A percentile compares a stretch with the other conserved stretches of the same genome.
These are phyloP conservation scores for Friedmanniomyces simplex DNA, from an alignment of 495 filamentous ascomycete species.

Conservation along the genomic window DNA sequence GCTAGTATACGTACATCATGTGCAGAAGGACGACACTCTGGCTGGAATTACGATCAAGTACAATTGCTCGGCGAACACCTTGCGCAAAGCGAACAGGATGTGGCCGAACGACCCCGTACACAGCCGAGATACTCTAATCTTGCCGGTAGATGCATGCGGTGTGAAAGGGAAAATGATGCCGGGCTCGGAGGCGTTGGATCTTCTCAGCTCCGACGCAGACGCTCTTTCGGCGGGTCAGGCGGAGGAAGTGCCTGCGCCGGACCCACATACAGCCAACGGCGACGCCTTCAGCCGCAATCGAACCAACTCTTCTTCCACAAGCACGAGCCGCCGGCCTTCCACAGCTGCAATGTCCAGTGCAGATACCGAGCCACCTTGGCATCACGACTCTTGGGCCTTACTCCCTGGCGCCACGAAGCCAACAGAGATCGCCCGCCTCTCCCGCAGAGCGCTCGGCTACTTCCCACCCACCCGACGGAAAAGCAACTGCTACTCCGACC, in stretches of 20 bases:
- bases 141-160: slow-evolving; percentile 85
- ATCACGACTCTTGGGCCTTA: slow-evolving; percentile 75
- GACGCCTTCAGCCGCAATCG: slow-evolving; percentile 27
- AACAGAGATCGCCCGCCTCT: slow-evolving; percentile 78
- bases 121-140: slow-evolving; percentile 62
- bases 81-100: slow-evolving; percentile 80
- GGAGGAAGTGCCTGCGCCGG: slow-evolving; percentile 8
- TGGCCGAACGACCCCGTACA: slow-evolving; percentile 91
- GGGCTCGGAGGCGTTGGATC: slow-evolving; percentile 25
- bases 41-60: slow-evolving; percentile 85
- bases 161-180: slow-evolving; percentile 57
- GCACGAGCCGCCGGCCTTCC: slow-evolving; percentile 8
- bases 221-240: slow-evolving; percentile 11
- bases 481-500: slow-evolving; percentile 43
- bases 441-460: slow-evolving; percentile 72
- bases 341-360: slow-evolving; percentile 19
- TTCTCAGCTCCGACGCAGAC: slow-evolving; percentile 8
- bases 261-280: slow-evolving; percentile 20
- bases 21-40: slow-evolving; percentile 70
- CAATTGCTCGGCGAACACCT: slow-evolving; percentile 65
- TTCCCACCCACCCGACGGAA: slow-evolving; percentile 88
- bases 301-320: slow-evolving; percentile 24
- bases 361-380: slow-evolving; percentile 49
- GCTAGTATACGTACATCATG: slow-evolving; percentile 82
- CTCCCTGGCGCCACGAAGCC: slow-evolving; percentile 58